Evolutionary conservation across 495 filamentous ascomycete species (phyloP).

Genomic region (Tuber borchii): DNA sequence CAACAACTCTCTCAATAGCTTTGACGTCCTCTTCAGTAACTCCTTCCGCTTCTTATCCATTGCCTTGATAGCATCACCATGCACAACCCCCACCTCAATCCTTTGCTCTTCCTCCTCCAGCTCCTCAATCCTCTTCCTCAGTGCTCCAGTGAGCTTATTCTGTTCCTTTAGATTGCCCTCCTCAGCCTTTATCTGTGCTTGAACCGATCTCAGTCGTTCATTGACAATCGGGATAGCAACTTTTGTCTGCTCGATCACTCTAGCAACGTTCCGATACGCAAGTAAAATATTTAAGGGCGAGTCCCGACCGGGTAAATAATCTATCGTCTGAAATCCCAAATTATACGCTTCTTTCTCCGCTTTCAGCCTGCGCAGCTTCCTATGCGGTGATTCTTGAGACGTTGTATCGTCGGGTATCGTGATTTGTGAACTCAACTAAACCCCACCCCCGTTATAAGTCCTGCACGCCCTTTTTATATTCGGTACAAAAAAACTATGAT

Average conservation of each 20-base stretch:
- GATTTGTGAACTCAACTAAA: conserved; percentile 12
- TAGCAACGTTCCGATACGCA: conserved; percentile 21
- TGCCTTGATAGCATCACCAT: conserved; percentile 52
- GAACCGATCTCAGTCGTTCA: background rate
- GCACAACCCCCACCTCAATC: background rate
- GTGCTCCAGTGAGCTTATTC: conserved; percentile 10
- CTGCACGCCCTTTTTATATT: background rate
- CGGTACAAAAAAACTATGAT: background rate
- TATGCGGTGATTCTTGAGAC: background rate
- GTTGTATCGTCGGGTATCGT: conserved; percentile 1
- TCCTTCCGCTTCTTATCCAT: conserved; percentile 53
- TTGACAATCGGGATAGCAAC: conserved; percentile 10
- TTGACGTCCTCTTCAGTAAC: conserved; percentile 53
- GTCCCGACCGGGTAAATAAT: conserved; percentile 22
- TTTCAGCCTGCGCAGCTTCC: conserved; percentile 12
- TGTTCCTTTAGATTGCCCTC: conserved; percentile 2
- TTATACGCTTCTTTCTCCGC: conserved; percentile 19
- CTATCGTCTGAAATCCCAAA: conserved; percentile 10
- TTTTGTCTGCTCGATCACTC: conserved; percentile 11
- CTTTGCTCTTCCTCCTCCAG: conserved; percentile 7
- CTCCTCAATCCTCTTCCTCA: conserved; percentile 11
- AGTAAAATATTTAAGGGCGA: conserved; percentile 30
- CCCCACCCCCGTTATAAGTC: background rate
- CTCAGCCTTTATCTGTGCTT: background rate
- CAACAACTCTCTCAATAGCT: conserved; percentile 57